Evolutionary conservation across 768 basidiomycete genomes (phyloP), one percentile per base, ranked within the genome.

Genomic region (Mycena galericulata): DNA sequence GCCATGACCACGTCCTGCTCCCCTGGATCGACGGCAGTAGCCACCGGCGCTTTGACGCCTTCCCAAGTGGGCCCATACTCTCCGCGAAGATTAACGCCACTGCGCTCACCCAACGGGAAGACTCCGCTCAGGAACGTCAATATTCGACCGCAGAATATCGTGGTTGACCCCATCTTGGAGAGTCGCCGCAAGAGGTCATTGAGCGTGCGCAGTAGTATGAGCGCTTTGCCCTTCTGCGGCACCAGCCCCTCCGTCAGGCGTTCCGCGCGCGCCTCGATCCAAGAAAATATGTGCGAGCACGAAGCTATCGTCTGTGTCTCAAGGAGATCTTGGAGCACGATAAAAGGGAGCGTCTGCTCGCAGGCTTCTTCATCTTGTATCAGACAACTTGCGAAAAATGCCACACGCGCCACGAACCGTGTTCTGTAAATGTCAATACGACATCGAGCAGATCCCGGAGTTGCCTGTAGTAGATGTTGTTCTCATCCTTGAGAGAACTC

Each of bases 51-150:
- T 58, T 82, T 82, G 20, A 90, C 88, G 17, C 89, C 88, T 66
- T 94, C 90, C 93, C 93, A 94, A 26, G 84, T 81, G 12, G 93
- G 89, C 0, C 94, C 90, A 76, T 92, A 95, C 79, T 97, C 93
- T 64, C 96, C 96, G 34, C 96, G 84, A 69, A 97, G 79, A 78
- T 98, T 98, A 36, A 97, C 96, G 34, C 96, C 95, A 76, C 94
- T 96, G 55, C 95, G 83, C 78, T 97, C 96, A 3, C 93, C 93
- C 11, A 98, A 79, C 8, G 94, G 93, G 76, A 96, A 97, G 2
- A 95, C 93, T 2, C 88, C 88, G 66, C 92, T 93, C 55, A 97
- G 81, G 78, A 97, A 96, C 1, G 92, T 92, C 76, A 96, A 83
- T 75, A 98, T 97, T 2, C 95, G 88, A 6, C 96, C 96, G 73